Conservation (phyloP, 345 rosid species). For the Eucalyptus urophylla region DNA sequence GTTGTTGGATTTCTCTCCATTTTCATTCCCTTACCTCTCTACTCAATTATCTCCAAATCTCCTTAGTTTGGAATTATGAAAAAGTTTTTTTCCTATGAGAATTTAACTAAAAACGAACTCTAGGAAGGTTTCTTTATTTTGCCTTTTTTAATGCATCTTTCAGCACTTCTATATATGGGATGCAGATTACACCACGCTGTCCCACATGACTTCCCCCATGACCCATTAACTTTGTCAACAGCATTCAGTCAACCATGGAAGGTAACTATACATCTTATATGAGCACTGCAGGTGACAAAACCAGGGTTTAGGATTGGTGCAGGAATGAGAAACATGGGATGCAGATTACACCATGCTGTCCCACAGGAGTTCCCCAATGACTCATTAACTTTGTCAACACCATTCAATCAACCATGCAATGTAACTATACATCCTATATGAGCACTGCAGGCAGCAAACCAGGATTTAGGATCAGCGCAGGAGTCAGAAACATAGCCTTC, state of each 20-base stretch:
- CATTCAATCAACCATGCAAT: not conserved
- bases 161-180: not conserved
- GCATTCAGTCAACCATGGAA: not conserved
- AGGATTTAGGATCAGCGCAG: not conserved
- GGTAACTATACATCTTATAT: not conserved
- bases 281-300: not conserved
- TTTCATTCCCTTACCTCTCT: not conserved
- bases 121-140: not conserved
- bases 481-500: not conserved
- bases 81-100: not conserved
- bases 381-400: not conserved
- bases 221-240: not conserved
- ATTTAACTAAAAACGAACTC: not conserved
- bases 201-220: not conserved
- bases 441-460: not conserved
- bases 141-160: not conserved
- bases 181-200: not conserved
- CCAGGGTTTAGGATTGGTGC: not conserved
- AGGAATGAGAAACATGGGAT: not conserved
- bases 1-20: not conserved
- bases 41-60: not conserved
- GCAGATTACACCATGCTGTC: not conserved
- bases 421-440: not conserved
- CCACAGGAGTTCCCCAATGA: not conserved
- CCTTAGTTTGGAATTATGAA: not conserved